A percentile compares a stretch with the other conserved stretches of the same genome.
These are phyloP conservation scores for Paragyromitra xinjiangensis DNA, from an alignment of 495 filamentous ascomycete genomes.

Conservation along the genomic window DNA sequence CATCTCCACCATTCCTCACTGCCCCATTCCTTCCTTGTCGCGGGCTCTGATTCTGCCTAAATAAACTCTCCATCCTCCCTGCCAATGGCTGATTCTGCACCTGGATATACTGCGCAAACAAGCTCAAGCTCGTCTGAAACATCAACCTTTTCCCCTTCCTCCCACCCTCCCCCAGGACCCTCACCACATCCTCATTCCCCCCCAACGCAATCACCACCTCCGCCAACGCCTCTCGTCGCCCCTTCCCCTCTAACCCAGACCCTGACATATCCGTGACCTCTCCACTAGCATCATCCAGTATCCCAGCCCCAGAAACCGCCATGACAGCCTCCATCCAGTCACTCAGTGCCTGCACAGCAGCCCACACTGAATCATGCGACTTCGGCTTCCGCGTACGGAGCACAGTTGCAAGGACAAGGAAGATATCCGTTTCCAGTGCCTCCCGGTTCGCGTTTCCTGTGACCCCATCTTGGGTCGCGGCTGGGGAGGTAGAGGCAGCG, in stretches of 20 bases:
- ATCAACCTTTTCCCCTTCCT: conserved; percentile 37
- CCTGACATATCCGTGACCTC: conserved; percentile 58
- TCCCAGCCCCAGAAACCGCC: conserved; percentile 60
- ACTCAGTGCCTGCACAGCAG: conserved; percentile 49
- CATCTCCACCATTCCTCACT: conserved; percentile 62
- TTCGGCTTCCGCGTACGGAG: conserved; percentile 50
- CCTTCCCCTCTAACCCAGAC: conserved; percentile 60
- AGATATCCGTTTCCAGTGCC: conserved; percentile 51
- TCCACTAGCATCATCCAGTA: conserved; percentile 59
- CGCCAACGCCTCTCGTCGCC: conserved; percentile 63
- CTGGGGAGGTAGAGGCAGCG: conserved; percentile 26
- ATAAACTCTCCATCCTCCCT: conserved; percentile 56
- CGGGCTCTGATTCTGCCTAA: conserved; percentile 65
- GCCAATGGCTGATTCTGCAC: conserved; percentile 61
- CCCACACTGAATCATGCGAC: conserved; percentile 50
- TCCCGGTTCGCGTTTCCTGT: conserved; percentile 35
- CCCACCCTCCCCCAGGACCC: conserved; percentile 62
- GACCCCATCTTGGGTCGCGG: conserved; percentile 19
- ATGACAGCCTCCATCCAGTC: conserved; percentile 62
- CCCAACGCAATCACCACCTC: conserved; percentile 66
- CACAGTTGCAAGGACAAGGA: conserved; percentile 48
- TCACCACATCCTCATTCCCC: conserved; percentile 62
- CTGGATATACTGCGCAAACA: conserved; percentile 59
- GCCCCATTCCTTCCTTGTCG: conserved; percentile 61
- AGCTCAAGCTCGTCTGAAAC: conserved; percentile 61